A percentile compares a stretch with the other conserved stretches of the same genome.
Conservation (phyloP, 169 alveolate species). For the Plasmodium falciparum region DNA sequence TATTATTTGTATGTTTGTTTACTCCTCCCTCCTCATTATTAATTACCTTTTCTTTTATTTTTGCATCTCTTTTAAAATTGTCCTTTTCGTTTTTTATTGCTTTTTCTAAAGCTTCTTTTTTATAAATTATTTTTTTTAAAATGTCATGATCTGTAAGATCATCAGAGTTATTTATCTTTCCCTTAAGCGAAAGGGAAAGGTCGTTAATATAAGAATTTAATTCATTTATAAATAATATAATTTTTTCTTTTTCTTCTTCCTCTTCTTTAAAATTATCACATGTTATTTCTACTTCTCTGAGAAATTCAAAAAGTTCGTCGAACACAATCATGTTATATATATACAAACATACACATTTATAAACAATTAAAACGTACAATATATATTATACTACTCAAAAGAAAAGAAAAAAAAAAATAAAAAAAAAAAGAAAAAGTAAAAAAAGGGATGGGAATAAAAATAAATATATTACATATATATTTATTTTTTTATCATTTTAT, state of each 20-base stretch:
- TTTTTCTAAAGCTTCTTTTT: conserved; percentile 33
- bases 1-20: background rate
- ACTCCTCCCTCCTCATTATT: background rate
- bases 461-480: too few relatives aligned
- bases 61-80: background rate
- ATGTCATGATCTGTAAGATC: conserved; percentile 28
- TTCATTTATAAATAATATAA: conserved; percentile 35
- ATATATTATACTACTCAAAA: background rate
- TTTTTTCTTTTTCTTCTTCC: conserved; percentile 36
- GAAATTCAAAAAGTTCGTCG: conserved; percentile 59
- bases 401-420: background rate
- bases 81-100: conserved; percentile 13
- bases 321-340: conserved; percentile 24
- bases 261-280: conserved; percentile 61
- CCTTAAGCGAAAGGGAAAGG: conserved; percentile 25
- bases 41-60: background rate
- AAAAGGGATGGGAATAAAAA: background rate
- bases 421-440: background rate
- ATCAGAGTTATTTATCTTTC: conserved; percentile 15
- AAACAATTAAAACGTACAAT: too few relatives aligned
- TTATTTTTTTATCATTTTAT: too few relatives aligned
- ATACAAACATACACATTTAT: background rate
- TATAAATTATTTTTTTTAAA: conserved; percentile 47
- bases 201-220: conserved; percentile 37
- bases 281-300: conserved; percentile 45